Evolutionary conservation across 2,329 filamentous ascomycete species (phyloP), one percentile per base, ranked within the genome.

Genomic region (Aspergillus flavus): DNA sequence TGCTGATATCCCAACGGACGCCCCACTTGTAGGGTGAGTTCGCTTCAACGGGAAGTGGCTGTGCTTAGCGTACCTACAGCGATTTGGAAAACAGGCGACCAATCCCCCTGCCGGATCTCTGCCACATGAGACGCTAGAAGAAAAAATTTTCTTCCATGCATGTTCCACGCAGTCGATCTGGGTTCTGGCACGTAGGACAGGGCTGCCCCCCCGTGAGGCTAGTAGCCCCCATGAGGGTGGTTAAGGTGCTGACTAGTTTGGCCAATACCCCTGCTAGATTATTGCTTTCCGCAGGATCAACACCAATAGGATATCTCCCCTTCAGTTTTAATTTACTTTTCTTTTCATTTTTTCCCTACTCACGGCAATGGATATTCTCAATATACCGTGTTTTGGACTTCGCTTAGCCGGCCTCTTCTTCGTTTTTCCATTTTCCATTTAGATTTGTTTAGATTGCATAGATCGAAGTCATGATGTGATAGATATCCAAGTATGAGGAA

Each of bases 241-340:
- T 62, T 62, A 62, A 62, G 21, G 61, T 62, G 61, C 61, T 62
- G 36, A 62, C 56, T 50, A 39, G 55, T 57, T 52, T 21, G 58
- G 23, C 23, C 53, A 32, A 23, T 21, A 62, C 53, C 61, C 61
- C 56, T 62, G 61, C 23, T 41, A 58, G 10, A 39, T n/a, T 55
- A 7, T 53, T 28, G 7, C 28, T 19, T 3, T 28, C 19, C 23
- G 30, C 52, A 39, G 12, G 28, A n/a, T 54, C 19, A 34, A 36
- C 26, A 54, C 32, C 32, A 39, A 39, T 39, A 23, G 9, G 10
- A 41, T 16, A 26, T 16, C 39, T 4, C 6, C 19, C 34, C 6
- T 16, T 36, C 7, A 36, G 34, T 36, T 36, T 36, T 7, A 36
- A 19, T 41, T 41, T 41, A 41, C 16, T 41, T 21, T 39, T n/a